A percentile compares a stretch with the other conserved stretches of the same genome.
Conservation (phyloP, 2,329 filamentous ascomycete genomes). For the Trichophyton verrucosum region DNA sequence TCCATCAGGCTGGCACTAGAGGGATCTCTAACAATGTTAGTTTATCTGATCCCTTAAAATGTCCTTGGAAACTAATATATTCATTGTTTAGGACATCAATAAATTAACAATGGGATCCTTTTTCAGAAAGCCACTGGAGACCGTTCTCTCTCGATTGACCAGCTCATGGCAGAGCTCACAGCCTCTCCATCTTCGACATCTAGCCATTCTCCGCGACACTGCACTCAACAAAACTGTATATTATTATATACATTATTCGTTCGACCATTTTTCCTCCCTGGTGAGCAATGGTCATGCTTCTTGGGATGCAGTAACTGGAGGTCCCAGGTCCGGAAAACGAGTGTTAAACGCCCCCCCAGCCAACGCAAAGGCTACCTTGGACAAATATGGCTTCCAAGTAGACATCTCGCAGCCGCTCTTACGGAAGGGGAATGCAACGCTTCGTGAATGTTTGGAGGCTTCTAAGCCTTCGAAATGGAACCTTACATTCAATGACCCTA, state of each 20-base stretch:
- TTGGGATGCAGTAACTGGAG: conserved; percentile 42
- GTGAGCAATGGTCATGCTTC: conserved; percentile 38
- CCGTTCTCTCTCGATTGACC: conserved; percentile 40
- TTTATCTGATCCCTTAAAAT: neutral
- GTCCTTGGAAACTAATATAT: conserved; percentile 3
- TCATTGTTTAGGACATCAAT: conserved; percentile 28
- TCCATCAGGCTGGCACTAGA: conserved; percentile 34
- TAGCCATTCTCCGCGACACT: conserved; percentile 45
- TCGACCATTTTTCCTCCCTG: conserved; percentile 40
- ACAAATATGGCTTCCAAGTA: conserved; percentile 39
- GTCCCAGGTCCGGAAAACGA: conserved; percentile 20
- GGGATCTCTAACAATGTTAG: conserved; percentile 40
- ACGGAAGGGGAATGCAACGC: conserved; percentile 31
- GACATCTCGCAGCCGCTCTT: conserved; percentile 24
- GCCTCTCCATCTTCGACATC: conserved; percentile 44
- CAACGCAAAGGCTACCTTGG: conserved; percentile 26
- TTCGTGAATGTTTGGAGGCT: conserved; percentile 29
- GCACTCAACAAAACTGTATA: conserved; percentile 35
- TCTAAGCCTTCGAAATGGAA: conserved; percentile 25
- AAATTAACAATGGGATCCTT: conserved; percentile 37
- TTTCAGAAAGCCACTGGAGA: conserved; percentile 44
- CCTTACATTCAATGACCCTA: conserved; percentile 25
- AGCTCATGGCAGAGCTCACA: conserved; percentile 48
- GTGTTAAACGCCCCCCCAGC: conserved; percentile 19
- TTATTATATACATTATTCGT: conserved; percentile 45